Base-by-base conservation (phyloP, 1,284 basidiomycete species). In the Apiotrichum gracile region DNA sequence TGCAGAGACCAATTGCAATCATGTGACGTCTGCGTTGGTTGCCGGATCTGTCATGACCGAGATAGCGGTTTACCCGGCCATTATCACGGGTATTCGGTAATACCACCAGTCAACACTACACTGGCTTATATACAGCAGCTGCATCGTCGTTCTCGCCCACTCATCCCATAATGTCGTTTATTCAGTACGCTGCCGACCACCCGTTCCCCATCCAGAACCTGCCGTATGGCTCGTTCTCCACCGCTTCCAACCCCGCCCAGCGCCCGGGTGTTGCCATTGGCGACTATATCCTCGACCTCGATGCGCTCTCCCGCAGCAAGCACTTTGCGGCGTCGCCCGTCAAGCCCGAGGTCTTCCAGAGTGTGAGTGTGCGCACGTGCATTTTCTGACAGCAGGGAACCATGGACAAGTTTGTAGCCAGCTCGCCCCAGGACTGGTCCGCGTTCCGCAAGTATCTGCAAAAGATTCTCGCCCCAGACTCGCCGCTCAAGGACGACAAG, bases 161-260 rank as follows among this genome's bases (percentile, higher is more conserved):
- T n/a, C n/a, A n/a, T n/a, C 7, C 21, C 33, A 35, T 19, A 26
- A 53, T 49, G 47, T 49, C 47, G 19, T 57, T 57, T 31, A 33
- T 57, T 45, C 39, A 47, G 44, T 53, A 53, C 51, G 6, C 43
- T 27, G 44, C 51, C 33, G 55, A 57, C 39, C 35, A 39, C 42
- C 54, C 49, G 7, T 62, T 58, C 53, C 58, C 58, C 9, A 54
- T 56, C 51, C 52, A 60, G 52, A 59, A 59, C 54, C 51, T 55
- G 44, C 57, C 57, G 1, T 47, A 49, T 37, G 57, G 57, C 41
- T 53, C 55, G 14, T 59, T 59, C 54, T 55, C 54, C 44, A 45
- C 10, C 21, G 26, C 25, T 6, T 22, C 31, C 31, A 31, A 50
- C 39, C 7, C 17, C 5, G 16, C n/a, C 13, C 24, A 40, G 14